Evolutionary conservation across 2,329 filamentous ascomycete species (phyloP), one percentile per base, ranked within the genome.

Genomic region (Akanthomyces muscarius): DNA sequence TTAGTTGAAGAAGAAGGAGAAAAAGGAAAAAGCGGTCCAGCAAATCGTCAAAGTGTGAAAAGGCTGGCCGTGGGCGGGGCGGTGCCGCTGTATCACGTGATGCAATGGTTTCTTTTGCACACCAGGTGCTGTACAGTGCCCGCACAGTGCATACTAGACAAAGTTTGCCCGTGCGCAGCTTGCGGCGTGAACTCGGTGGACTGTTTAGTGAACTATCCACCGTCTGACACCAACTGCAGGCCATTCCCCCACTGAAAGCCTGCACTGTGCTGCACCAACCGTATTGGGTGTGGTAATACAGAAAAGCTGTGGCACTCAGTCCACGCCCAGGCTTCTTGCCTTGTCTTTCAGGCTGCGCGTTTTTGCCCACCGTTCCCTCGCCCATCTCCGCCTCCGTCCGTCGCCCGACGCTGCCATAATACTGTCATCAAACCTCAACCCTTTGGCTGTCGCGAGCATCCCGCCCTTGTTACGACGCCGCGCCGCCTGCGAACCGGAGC

Each of bases 1-100:
- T 41, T 36, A 36, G 33, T 51, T 75, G 65, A 68, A 69, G 67
- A 70, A 71, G 69, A 69, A 69, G 30, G 68, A 68, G 70, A 69
- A 66, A 68, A 68, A 64, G 67, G 70, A 69, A 65, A 68, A 67
- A 65, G 62, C 60, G 59, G 51, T 21, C 38, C 30, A 18, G 47
- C 47, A 63, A 65, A 23, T 57, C 44, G 64, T 63, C 64, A 71
- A 69, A 69, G 56, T 67, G 63, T 58, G 60, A 55, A 63, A 57
- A 63, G 52, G 50, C 28, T 25, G 48, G 25, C 48, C 16, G 51
- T 14, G 50, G 60, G 51, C 38, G 51, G 51, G 23, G 23, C 50
- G 42, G 21, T 18, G n/a, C 7, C 8, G 28, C 6, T 5, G 4
- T 10, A 25, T 63, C 62, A 63, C 62, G 62, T 63, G 62, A 63